A percentile compares a stretch with the other conserved stretches of the same genome.
Evolutionary conservation across 1,139 yeast genomes (phyloP).

Genomic region (Scheffersomyces parashehatae): DNA sequence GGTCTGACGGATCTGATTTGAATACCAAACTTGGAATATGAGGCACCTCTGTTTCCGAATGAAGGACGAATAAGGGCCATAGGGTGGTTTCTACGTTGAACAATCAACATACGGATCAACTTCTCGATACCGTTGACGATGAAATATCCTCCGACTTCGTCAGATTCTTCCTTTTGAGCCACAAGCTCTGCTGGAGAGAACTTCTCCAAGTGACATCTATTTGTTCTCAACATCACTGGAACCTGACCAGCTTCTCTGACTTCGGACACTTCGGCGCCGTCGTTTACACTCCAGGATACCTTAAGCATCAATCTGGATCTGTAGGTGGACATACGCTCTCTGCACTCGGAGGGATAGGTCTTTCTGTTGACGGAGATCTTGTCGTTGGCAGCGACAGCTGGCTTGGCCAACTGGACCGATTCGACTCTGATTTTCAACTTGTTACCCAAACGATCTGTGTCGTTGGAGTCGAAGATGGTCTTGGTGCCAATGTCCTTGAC

Average conservation of each 20-base stretch:
- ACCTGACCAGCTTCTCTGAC: slow-evolving; percentile 89
- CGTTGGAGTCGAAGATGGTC: slow-evolving; percentile 79
- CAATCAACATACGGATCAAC: slow-evolving; percentile 93
- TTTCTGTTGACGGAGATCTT: slow-evolving; percentile 78
- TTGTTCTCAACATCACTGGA: slow-evolving; percentile 87
- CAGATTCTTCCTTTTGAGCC: slow-evolving; percentile 80
- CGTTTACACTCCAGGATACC: slow-evolving; percentile 83
- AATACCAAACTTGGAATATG: slow-evolving; percentile 87
- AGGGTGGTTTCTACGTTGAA: slow-evolving; percentile 95
- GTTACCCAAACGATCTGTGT: slow-evolving; percentile 72
- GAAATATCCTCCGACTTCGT: slow-evolving; percentile 96
- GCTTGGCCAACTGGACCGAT: slow-evolving; percentile 82
- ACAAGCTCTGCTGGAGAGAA: slow-evolving; percentile 83
- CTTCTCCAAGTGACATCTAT: slow-evolving; percentile 86
- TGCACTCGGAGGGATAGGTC: slow-evolving; percentile 83
- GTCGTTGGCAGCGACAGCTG: slow-evolving; percentile 72
- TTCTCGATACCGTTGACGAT: slow-evolving; percentile 96
- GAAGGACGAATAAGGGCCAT: slow-evolving; percentile 97
- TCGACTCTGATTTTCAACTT: slow-evolving; percentile 80
- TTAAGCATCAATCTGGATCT: slow-evolving; percentile 75
- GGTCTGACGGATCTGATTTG: slow-evolving; percentile 94
- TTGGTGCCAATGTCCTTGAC: slow-evolving; percentile 87
- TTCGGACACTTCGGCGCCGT: slow-evolving; percentile 77
- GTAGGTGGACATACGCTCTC: slow-evolving; percentile 84
- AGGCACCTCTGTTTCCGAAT: slow-evolving; percentile 89